Conservation (phyloP, 2,329 filamentous ascomycete species). For the Diaporthe vaccinii region DNA sequence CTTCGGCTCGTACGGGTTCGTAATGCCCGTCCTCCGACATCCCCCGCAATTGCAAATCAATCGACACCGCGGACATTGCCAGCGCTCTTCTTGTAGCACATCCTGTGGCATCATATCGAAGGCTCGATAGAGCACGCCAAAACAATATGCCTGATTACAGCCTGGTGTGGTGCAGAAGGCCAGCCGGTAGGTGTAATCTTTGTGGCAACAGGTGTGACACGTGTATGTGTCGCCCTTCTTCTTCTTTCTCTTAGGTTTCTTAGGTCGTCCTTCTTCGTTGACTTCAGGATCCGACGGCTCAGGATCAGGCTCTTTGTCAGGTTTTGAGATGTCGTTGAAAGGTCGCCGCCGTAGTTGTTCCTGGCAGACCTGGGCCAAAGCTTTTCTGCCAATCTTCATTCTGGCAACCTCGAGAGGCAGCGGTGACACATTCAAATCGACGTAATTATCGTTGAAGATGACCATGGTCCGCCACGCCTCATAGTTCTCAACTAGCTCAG, state of each 20-base stretch:
- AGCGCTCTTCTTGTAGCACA: constrained; percentile 83
- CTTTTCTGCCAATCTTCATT: constrained; percentile 77
- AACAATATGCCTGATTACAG: constrained; percentile 87
- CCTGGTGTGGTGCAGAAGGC: constrained; percentile 79
- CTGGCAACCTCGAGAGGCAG: constrained; percentile 79
- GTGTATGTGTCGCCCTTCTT: constrained; percentile 68
- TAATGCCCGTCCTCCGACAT: constrained; percentile 77
- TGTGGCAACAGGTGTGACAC: constrained; percentile 88
- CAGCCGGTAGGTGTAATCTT: constrained; percentile 87
- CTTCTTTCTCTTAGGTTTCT: constrained; percentile 68
- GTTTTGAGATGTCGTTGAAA: constrained; percentile 84
- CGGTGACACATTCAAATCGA: constrained; percentile 76
- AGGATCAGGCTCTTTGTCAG: constrained; percentile 61
- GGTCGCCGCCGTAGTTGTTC: constrained; percentile 85
- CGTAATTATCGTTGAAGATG: constrained; percentile 77
- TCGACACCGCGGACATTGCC: constrained; percentile 90
- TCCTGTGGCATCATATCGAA: constrained; percentile 91
- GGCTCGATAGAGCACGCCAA: constrained; percentile 90
- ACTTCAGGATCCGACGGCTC: constrained; percentile 67
- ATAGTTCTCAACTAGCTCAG: constrained; percentile 81
- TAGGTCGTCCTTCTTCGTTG: constrained; percentile 73
- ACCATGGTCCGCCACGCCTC: constrained; percentile 87
- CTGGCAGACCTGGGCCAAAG: constrained; percentile 93
- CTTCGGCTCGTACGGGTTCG: constrained; percentile 86
- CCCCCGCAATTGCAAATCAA: constrained; percentile 88